Evolutionary conservation across 2,329 filamentous ascomycete species (phyloP), one percentile per base, ranked within the genome.

Genomic region (Cladophialophora chaetospira): DNA sequence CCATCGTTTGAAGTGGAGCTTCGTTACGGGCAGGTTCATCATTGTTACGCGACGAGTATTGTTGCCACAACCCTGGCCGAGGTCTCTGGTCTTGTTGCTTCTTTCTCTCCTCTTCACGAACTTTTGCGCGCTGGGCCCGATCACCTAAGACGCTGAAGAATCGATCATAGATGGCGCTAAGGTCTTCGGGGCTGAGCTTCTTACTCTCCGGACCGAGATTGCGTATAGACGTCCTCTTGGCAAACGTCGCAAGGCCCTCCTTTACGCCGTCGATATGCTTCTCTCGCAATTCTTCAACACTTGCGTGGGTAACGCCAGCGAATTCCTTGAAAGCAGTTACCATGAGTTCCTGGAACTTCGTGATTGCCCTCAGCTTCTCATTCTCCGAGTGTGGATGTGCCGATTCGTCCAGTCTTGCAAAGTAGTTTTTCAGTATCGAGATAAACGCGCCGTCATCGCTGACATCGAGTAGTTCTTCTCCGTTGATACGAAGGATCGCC

Each of bases 281-380:
- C 36, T 89, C 80, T 19, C 94, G 86, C 69, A 95, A 82, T 64
- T 97, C 94, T 0, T 88, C 88, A 59, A 99, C 92, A 48, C 88
- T 96, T 69, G 86, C 88, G 70, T 99, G 93, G 0, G 94, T 99
- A 65, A 99, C 96, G 36, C 87, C 90, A 0, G 93, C 88, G 69
- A 99, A 99, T 69, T 99, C 94, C 66, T 97, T 97, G 76, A 99
- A 99, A 0, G 94, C 94, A 17, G 97, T 94, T 2, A 99, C 94
- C 92, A 99, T 97, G 55, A 99, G 83, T 72, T 97, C 94, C 68
- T 99, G 94, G 71, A 99, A 99, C 44, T 90, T 85, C 4, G 95
- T 99, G 52, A 99, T 94, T 0, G 92, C 91, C 51, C 93, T 84
- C 50, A 97, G 79, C 75, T 97, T 99, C 2, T 92, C 87, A 62